Conservation (phyloP, 2,329 filamentous ascomycete species). For the Whalleya microplaca region DNA sequence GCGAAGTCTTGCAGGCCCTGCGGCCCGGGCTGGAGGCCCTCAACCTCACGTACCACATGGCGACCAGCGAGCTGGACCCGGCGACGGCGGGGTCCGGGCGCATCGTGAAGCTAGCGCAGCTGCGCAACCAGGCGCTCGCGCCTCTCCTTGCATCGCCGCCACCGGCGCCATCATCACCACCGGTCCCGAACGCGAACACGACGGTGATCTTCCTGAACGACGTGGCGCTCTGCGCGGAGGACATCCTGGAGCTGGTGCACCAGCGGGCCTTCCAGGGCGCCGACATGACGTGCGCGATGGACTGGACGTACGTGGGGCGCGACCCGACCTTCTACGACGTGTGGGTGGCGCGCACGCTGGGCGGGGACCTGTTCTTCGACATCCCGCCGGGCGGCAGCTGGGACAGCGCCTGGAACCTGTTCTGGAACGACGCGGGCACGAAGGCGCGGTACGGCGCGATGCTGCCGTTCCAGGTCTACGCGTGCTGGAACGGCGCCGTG, state of each 20-base stretch:
- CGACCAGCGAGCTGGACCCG: conserved; percentile 48
- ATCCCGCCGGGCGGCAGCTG: conserved; percentile 54
- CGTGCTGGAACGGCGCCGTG: conserved; percentile 63
- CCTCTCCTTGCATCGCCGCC: conserved; percentile 42
- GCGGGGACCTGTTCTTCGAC: conserved; percentile 59
- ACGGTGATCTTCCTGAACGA: conserved; percentile 59
- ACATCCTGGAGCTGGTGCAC: conserved; percentile 59
- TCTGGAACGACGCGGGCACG: conserved; percentile 52
- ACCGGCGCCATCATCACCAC: conserved; percentile 22
- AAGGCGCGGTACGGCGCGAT: conserved; percentile 37
- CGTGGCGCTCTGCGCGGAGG: conserved; percentile 55
- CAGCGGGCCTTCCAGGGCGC: conserved; percentile 51
- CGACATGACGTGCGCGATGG: conserved; percentile 62
- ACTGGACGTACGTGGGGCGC: conserved; percentile 53
- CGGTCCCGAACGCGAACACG: conserved; percentile 38
- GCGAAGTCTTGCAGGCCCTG: conserved; percentile 51
- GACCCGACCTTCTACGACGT: conserved; percentile 60
- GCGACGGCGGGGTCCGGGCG: conserved; percentile 45
- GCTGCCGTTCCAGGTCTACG: conserved; percentile 61
- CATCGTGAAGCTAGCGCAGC: conserved; percentile 50
- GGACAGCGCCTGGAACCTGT: conserved; percentile 53
- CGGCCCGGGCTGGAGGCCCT: conserved; percentile 42
- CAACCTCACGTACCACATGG: conserved; percentile 47
- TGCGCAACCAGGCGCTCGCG: conserved; percentile 56
- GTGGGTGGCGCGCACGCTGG: conserved; percentile 57